phyloP scores from a whole-genome alignment of 139 green algal species.

The Gonium pectorale region DNA sequence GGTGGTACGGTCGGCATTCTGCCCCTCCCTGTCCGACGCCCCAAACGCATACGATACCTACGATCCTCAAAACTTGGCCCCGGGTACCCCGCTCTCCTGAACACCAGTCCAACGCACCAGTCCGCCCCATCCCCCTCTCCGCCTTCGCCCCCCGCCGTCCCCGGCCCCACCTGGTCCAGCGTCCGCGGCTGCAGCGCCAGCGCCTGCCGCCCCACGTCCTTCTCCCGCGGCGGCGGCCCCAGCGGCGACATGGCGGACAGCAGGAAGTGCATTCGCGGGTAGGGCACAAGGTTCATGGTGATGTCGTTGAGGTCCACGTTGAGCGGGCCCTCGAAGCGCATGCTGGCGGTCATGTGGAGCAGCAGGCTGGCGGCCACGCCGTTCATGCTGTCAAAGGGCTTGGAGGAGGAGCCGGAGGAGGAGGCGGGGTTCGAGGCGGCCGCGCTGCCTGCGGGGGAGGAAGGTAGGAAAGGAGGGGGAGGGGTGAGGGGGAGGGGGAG shows the following conservation, averaged over 20 bases:
- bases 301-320: constrained; percentile 88
- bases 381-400: constrained; percentile 86
- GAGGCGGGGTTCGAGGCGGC: neutral
- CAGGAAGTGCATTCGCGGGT: constrained; percentile 85
- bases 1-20: too few species aligned
- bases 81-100: too few species aligned
- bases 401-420: constrained; percentile 23
- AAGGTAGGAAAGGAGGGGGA: too few species aligned
- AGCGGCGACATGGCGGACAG: constrained; percentile 73
- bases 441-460: neutral
- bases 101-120: too few species aligned
- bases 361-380: constrained; percentile 80
- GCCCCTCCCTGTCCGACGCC: too few species aligned
- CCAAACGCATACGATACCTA: too few species aligned
- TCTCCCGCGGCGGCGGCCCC: constrained; percentile 20
- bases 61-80: too few species aligned
- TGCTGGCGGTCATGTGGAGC: constrained; percentile 78
- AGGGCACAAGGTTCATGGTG: constrained; percentile 87
- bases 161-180: constrained; percentile 66
- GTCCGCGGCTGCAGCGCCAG: constrained; percentile 27
- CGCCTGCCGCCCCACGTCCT: constrained; percentile 22
- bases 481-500: too few species aligned
- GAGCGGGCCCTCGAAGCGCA: constrained; percentile 81
- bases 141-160: too few species aligned
- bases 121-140: too few species aligned